These are phyloP conservation scores for Acanthamoeba lenticulata DNA, from an alignment of 208 protist genomes.

Conservation along the genomic window DNA sequence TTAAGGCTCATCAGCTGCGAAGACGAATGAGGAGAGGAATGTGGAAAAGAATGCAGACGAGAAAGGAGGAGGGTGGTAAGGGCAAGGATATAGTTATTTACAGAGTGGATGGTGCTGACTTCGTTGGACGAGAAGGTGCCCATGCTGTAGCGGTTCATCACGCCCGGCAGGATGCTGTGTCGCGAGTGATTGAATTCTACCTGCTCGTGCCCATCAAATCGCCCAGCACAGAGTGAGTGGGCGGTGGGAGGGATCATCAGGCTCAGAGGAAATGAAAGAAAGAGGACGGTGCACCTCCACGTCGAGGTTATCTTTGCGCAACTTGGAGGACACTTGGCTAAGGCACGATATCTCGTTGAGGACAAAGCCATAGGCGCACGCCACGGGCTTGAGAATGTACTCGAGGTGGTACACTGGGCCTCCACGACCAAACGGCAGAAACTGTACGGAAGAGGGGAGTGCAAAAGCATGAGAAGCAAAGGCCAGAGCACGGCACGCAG, in stretches of 20 bases:
- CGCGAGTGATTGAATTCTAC: slow-evolving; percentile 78
- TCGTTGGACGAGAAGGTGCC: slow-evolving; percentile 80
- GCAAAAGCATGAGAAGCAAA: too few species aligned
- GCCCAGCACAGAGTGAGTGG: too few species aligned
- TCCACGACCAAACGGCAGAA: slow-evolving; percentile 79
- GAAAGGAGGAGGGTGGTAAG: neutral
- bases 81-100: slow-evolving; percentile 78
- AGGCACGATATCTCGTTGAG: slow-evolving; percentile 77
- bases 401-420: slow-evolving; percentile 78
- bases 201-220: neutral
- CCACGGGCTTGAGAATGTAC: slow-evolving; percentile 77
- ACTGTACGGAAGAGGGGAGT: too few species aligned
- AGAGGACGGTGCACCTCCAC: slow-evolving; percentile 43
- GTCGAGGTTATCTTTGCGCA: slow-evolving; percentile 73
- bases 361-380: slow-evolving; percentile 75
- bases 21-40: neutral
- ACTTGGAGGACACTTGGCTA: slow-evolving; percentile 73
- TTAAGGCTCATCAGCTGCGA: neutral
- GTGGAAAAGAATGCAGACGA: too few species aligned
- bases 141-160: slow-evolving; percentile 76
- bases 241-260: neutral
- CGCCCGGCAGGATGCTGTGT: slow-evolving; percentile 73
- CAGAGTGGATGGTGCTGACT: slow-evolving; percentile 77
- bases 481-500: neutral
- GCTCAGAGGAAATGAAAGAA: neutral